A percentile compares a stretch with the other conserved stretches of the same genome.
Conservation (phyloP, 179 eudicot species). For the Beta corolliflora region DNA sequence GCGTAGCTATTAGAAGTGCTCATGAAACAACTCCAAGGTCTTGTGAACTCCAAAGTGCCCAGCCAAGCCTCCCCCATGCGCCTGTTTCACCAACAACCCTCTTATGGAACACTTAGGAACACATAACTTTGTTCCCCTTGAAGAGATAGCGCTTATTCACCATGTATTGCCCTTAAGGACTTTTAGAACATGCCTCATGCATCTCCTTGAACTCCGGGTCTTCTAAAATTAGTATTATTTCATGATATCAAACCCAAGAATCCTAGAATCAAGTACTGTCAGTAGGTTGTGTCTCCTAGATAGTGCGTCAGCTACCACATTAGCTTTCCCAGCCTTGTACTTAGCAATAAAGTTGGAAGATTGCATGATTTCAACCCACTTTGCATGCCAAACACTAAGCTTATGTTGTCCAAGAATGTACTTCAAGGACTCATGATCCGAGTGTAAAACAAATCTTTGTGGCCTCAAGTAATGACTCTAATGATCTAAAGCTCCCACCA, state of each 20-base stretch:
- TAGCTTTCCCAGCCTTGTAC: not conserved
- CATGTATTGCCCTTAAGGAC: no score
- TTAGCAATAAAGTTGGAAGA: not conserved
- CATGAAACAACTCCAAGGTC: no score
- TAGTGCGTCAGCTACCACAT: not conserved
- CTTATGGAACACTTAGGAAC: no score
- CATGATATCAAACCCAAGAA: not conserved
- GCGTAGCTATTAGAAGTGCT: no score
- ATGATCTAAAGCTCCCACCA: no score
- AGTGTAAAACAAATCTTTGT: no score
- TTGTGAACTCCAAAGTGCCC: no score
- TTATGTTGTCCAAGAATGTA: not conserved
- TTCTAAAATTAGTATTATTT: not conserved
- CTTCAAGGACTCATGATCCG: conserved; percentile 7
- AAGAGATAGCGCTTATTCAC: no score
- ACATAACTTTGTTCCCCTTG: not conserved
- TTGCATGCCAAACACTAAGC: not conserved
- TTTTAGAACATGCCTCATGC: no score
- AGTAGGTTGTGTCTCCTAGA: not conserved
- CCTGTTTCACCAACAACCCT: no score
- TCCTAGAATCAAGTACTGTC: not conserved
- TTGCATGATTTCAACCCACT: conserved; percentile 5
- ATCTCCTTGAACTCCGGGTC: not conserved
- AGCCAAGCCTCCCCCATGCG: not conserved
- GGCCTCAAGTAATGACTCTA: no score